Evolutionary conservation across 306 rosid species (phyloP).

Genomic region (Geum urbanum): DNA sequence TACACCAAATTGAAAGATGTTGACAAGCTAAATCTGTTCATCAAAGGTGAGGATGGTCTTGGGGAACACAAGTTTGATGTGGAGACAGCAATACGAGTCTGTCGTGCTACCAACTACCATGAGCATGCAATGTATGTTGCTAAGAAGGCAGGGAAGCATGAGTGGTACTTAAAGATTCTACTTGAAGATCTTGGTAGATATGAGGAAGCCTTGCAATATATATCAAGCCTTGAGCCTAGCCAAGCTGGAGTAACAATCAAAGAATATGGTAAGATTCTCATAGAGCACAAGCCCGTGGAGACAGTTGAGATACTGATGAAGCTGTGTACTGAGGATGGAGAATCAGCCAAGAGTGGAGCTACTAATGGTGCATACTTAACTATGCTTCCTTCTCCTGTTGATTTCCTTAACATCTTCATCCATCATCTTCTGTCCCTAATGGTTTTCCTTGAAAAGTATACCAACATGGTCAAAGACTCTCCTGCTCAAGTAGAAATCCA

Average conservation of each 20-base stretch:
- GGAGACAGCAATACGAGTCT: slow-evolving; percentile 94
- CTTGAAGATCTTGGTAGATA: slow-evolving; percentile 98
- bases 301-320: slow-evolving; percentile 83
- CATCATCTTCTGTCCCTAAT: slow-evolving; percentile 87
- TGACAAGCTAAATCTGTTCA: slow-evolving; percentile 75
- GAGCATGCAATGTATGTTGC: slow-evolving; percentile 99
- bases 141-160: slow-evolving; percentile 90
- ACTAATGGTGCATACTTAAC: slow-evolving; percentile 52
- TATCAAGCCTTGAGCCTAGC: slow-evolving; percentile 83
- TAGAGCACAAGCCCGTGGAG: slow-evolving; percentile 87
- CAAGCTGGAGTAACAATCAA: slow-evolving; percentile 92
- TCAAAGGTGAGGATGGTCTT: slow-evolving; percentile 71
- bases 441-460: slow-evolving; percentile 89
- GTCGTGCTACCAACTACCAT: slow-evolving; percentile 97
- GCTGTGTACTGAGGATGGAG: slow-evolving; percentile 86
- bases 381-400: slow-evolving; percentile 97
- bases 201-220: slow-evolving; percentile 89
- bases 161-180: slow-evolving; percentile 91
- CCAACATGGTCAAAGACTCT: slow-evolving; percentile 80
- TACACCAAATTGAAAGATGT: slow-evolving; percentile 97
- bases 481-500: slow-evolving; percentile 98
- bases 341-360: slow-evolving; percentile 43
- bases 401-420: slow-evolving; percentile 87
- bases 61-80: slow-evolving; percentile 94
- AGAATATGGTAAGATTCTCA: slow-evolving; percentile 96